Evolutionary conservation across 75 land plant genomes (phyloP), one percentile per base, ranked within the genome.

Genomic region (Gnetum montanum): DNA sequence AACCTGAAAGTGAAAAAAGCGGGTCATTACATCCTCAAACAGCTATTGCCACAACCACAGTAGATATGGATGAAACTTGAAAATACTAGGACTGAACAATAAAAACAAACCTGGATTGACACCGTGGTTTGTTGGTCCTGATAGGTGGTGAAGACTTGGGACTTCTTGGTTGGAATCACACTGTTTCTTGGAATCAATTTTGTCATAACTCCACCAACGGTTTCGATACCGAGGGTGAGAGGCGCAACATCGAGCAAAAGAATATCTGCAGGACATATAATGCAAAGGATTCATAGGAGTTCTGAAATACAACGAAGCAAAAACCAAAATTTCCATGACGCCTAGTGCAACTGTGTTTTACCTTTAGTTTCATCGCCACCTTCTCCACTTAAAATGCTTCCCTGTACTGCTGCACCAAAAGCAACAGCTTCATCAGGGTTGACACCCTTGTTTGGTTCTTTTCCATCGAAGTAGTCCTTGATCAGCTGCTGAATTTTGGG

Each of bases 361-460:
- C 90, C 89, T 80, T 88, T 80, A 12, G 86, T 80, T 57, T 90
- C 96, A 3, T 90, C 88, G 41, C 93, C 93, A 43, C 88, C 96
- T 56, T 88, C 94, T 15, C 97, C 94, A 46, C 97, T 83, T 60
- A 91, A 64, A 56, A 91, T 88, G 29, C 88, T 73, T 28, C 97
- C 97, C 67, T 91, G 97, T 19, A 91, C 83, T 18, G 97, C 89
- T 19, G 94, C 97, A 23, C 97, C 97, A 62, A 53, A 88, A 0
- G 97, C 97, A 58, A 91, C 97, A 24, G 97, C 97, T 71, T 91
- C 97, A 50, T 91, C 94, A 3, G 96, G 98, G 70, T 93, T 93
- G 43, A 93, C 98, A 54, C 98, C 96, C 79, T 85, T 93, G 82
- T 79, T 93, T 6, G 96, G 96, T 43, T 93, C 98, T 58, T 93